Base-by-base conservation (phyloP, 768 basidiomycete species). In the Termitomyces sp. region DNA sequence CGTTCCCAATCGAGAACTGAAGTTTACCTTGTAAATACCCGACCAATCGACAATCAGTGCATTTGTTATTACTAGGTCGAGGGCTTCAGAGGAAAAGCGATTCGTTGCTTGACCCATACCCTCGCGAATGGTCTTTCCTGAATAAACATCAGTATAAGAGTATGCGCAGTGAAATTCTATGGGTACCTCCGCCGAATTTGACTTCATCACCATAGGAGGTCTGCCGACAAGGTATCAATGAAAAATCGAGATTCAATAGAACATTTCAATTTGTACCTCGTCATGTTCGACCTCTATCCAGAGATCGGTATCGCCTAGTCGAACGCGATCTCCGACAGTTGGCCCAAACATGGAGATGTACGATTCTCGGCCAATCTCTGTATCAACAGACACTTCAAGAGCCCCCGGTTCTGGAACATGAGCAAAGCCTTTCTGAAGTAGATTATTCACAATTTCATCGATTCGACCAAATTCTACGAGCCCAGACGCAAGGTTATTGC, bases 281-380 rank as follows among this genome's bases (percentile, higher is more conserved):
- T 99, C 96, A 32, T 82, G 76, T 71, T 99, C 96, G 1, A 99
- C 90, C 71, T 94, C 84, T 61, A 98, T 78, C 94, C 95, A 98
- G 8, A 99, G 79, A 39, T 77, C 75, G 9, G 91, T 96, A 69
- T 99, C 97, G 12, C 89, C 97, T 20, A 99, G 77, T 49, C 92
- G 80, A 30, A 99, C 82, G 22, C 88, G 78, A 73, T 99, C 96
- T 0, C 96, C 97, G 1, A 82, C 83, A 0, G 97, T 98, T 0
- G 97, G 97, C 0, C 97, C 97, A 72, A 85, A 99, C 94, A 98
- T 97, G 6, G 89, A 86, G 5, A 91, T 87, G 72, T 98, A 98
- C 44, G 85, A 77, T 44, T 89, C 85, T 44, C 90, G 76, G 26
- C 81, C 76, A 18, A 95, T 79, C 27, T 80, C 78, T 32, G 81